Evolutionary conservation across 2,329 filamentous ascomycete species (phyloP), one percentile per base, ranked within the genome.

Genomic region (Fusarium camptoceras): DNA sequence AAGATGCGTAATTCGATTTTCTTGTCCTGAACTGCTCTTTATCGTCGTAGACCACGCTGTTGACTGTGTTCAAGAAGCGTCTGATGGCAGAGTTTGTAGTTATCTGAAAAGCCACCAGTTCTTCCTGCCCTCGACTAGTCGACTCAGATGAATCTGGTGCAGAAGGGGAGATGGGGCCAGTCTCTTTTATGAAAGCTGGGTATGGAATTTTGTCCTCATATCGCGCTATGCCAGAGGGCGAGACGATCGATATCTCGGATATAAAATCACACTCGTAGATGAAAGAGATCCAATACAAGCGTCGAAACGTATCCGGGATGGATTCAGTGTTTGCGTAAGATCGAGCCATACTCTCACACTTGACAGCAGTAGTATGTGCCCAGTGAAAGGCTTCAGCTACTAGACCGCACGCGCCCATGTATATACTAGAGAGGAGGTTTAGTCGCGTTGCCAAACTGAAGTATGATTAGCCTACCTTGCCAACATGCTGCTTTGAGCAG

Each of bases 181-280:
- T 37, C 2, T 55, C n/a, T 0, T 41, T 41, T 14, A 10, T 34
- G 1, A 63, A 61, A 11, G 44, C 54, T 3, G 67, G 67, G 12
- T 70, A 70, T 8, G 67, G 66, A 2, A 70, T 57, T 4, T 72
- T 50, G 1, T 78, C 75, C 34, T 78, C 76, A n/a, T 74, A 78
- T 25, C 72, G 61, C 0, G 74, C 69, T 28, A 78, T 77, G 5
- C 76, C 76, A 10, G 76, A 78, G 0, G 76, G 76, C 0, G 76
- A 66, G 0, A 62, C 68, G 3, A 76, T 62, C 0, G 76, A 77
- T 20, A 78, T 68, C 49, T 77, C 76, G 0, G 76, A 77, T 10
- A 75, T 69, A 28, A 77, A 78, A 30, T 78, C 76, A 1, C 76
- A 76, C 28, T 78, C 76, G 41, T 73, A 74, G 5, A 78, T 76